Evolutionary conservation across 208 protist genomes (phyloP), one percentile per base, ranked within the genome.

Genomic region (Wallacemonas sp.): DNA sequence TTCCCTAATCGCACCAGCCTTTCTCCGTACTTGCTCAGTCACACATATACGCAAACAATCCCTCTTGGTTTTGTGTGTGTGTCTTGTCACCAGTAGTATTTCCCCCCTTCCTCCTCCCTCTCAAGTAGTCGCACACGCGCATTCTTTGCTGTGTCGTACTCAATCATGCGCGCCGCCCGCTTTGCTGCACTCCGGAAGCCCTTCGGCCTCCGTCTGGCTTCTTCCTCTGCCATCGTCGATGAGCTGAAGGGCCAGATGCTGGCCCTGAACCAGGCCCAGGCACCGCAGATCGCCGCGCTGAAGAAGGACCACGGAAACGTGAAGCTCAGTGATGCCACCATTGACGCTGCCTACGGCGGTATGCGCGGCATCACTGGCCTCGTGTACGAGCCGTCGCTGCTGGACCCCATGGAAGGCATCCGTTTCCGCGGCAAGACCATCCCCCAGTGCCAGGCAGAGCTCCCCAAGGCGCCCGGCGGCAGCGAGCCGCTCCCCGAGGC

Each of bases 351-450:
- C 19, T 98, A 98, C 73, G 89, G 95, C 65, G 97, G 98, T 69
- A 98, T 98, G 95, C 90, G 97, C 39, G 92, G 91, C 57, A 88
- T 98, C 76, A 98, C 95, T 73, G 87, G 87, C 34, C 81, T 99
- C 52, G 87, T 98, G 22, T 98, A 95, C 71, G 98, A 99, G 87
- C 97, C 97, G 3, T 99, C 97, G 15, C 83, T 98, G 22, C 89
- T 99, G 2, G 98, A 99, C 65, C 24, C 96, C 42, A 64, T 95
- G 27, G 90, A 98, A 69, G 98, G 98, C 78, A 99, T 99, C 78
- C 88, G 95, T 63, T 99, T 98, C 85, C 92, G 98, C 64, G 97
- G 97, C 57, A 83, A 85, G 34, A 93, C 95, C 34, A 98, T 99
- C 64, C 88, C 96, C 19, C 92, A 99, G 81, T 96, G 92, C 73